Base-by-base conservation (phyloP, 208 protist species). In the Crithidia bombi region DNA sequence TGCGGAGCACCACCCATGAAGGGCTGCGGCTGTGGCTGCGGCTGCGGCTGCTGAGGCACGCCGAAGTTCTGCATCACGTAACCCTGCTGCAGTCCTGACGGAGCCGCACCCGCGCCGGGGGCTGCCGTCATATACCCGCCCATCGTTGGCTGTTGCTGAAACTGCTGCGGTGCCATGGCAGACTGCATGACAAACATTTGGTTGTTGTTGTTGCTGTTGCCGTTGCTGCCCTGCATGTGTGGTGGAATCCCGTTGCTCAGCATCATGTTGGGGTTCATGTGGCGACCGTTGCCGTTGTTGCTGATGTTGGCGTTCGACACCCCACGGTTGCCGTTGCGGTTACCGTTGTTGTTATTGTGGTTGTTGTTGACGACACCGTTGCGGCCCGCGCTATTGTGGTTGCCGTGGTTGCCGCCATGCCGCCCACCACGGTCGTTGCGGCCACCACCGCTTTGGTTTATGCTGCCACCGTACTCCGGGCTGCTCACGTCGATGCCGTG, bases 401-500 rank as follows among this genome's bases (percentile, higher is more conserved):
- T 50, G 33, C 39, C 30, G 56, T 61, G 58, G 61, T 61, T 46
- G 57, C 30, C 65, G 35, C 46, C 26, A n/a, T 49, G 51, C 32
- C 56, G 32, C 19, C 58, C 17, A 46, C 56, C 43, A 14, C 57
- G 62, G 17, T 59, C 67, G 10, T 44, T 59, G 43, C 51, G 65
- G 41, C 57, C 63, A 54, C 57, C 63, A 54, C 68, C 66, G 58
- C 72, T 66, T 21, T 65, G 64, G 58, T 69, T 78, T 39, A 65
- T 57, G 50, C 26, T 59, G 19, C 73, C 73, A 35, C 73, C 73
- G 65, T 83, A 81, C 25, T 81, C 78, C 36, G 73, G 66, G 63
- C 64, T 68, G 63, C 71, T 79, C 32, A 81, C 68, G 35, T 83
- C 70, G 30, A 83, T 75, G 50, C 65, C 64, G 23, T 78, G 70